Percentiles rank a stretch among this genome's conserved stretches.
These are phyloP conservation scores for Trametes cingulata DNA, from an alignment of 768 basidiomycete genomes.

Conservation along the genomic window DNA sequence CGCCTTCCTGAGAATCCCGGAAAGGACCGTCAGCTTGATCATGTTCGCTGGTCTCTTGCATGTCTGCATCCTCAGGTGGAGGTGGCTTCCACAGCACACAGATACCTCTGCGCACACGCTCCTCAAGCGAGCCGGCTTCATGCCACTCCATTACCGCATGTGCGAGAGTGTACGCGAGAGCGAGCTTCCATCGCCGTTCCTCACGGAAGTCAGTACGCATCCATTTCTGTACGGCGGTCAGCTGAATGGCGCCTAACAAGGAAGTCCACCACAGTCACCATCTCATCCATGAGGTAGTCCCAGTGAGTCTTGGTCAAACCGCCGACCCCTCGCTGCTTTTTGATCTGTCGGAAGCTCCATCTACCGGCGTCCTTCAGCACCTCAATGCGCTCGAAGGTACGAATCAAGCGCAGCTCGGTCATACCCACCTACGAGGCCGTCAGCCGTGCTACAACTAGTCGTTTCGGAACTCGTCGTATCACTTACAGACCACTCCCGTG, in stretches of 20 bases:
- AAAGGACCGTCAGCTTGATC: constrained; percentile 36
- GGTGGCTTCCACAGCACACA: constrained; percentile 65
- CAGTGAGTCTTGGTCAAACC: constrained; percentile 82
- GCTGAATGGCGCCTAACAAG: constrained; percentile 1
- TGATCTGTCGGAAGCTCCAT: constrained; percentile 95
- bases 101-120: constrained; percentile 65
- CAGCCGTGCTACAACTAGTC: neutral
- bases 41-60: constrained; percentile 31
- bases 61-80: constrained; percentile 34
- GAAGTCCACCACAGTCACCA: constrained; percentile 57
- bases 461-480: neutral
- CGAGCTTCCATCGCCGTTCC: constrained; percentile 90
- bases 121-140: constrained; percentile 60
- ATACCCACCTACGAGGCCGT: constrained; percentile 61
- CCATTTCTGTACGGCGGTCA: constrained; percentile 71
- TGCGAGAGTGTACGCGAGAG: constrained; percentile 79
- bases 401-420: constrained; percentile 72
- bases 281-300: constrained; percentile 96
- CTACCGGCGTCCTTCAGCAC: constrained; percentile 71
- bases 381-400: constrained; percentile 85
- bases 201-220: constrained; percentile 94
- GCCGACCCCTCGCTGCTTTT: constrained; percentile 84
- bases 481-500: constrained; percentile 81
- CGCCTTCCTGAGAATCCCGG: constrained; percentile 19
- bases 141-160: constrained; percentile 89